phyloP scores from a whole-genome alignment of 2,329 filamentous ascomycete genomes.

The Aspergillus phoenicis region DNA sequence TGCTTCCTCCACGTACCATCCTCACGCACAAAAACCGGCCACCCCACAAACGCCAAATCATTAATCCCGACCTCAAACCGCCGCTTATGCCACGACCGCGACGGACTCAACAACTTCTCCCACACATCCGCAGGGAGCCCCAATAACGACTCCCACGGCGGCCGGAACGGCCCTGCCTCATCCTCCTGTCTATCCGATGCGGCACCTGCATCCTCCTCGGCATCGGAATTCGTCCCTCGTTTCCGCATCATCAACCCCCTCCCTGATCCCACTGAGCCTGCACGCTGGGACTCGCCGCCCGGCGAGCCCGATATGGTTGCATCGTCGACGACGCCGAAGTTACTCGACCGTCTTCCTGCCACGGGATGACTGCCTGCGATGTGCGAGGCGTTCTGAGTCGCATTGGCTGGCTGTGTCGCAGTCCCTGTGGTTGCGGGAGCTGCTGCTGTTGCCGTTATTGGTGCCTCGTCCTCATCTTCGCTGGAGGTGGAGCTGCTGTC shows the following conservation, averaged over 20 bases:
- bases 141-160: slow-evolving; percentile 63
- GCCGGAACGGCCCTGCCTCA: slow-evolving; percentile 25
- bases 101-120: slow-evolving; percentile 77
- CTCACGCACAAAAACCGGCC: slow-evolving; percentile 78
- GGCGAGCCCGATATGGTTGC: slow-evolving; percentile 30
- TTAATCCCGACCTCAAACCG: slow-evolving; percentile 82
- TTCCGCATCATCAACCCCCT: slow-evolving; percentile 31
- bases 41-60: slow-evolving; percentile 76
- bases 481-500: slow-evolving; percentile 43
- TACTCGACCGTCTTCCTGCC: slow-evolving; percentile 34
- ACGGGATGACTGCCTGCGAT: slow-evolving; percentile 26
- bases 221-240: slow-evolving; percentile 35
- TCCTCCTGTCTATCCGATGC: slow-evolving; percentile 34
- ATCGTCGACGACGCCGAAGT: slow-evolving; percentile 40
- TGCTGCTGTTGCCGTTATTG: too few species aligned
- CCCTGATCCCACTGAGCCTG: slow-evolving; percentile 39
- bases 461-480: slow-evolving; percentile 42
- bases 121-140: slow-evolving; percentile 76
- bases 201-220: slow-evolving; percentile 35
- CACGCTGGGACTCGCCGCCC: slow-evolving; percentile 33
- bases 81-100: slow-evolving; percentile 74
- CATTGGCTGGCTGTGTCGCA: slow-evolving; percentile 16
- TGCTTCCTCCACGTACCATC: slow-evolving; percentile 76
- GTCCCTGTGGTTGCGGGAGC: too few species aligned
- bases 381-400: slow-evolving; percentile 20